Conservation (phyloP, 768 basidiomycete genomes). For the Auriscalpium vulgare region DNA sequence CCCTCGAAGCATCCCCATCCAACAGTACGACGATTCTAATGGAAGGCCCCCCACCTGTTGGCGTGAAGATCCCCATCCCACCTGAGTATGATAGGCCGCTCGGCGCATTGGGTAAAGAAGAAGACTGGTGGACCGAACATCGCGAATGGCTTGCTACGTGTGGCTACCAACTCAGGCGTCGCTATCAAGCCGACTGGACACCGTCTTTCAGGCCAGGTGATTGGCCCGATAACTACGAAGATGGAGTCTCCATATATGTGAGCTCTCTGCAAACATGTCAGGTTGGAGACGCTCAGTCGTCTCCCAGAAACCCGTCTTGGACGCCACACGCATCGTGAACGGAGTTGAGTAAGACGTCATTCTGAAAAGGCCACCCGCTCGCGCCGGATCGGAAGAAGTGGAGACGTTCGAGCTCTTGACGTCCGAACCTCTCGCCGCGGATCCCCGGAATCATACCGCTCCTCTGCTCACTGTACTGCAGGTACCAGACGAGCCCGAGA, state of each 20-base stretch:
- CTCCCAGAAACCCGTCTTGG: constrained; percentile 1
- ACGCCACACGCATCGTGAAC: constrained; percentile 13
- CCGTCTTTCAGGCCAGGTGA: constrained; percentile 1
- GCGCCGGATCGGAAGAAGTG: constrained; percentile 4
- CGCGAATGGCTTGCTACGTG: neutral
- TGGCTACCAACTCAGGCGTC: constrained; percentile 10
- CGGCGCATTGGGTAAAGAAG: neutral
- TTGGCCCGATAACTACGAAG: constrained; percentile 1
- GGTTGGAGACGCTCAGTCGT: neutral
- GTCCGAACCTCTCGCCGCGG: neutral
- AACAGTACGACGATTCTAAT: too few relatives aligned
- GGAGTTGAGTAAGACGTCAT: constrained; percentile 6
- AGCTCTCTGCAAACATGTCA: neutral
- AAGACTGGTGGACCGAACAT: constrained; percentile 8
- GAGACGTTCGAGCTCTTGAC: constrained; percentile 2
- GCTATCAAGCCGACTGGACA: constrained; percentile 7
- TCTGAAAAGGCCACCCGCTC: constrained; percentile 10
- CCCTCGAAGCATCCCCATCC: too few relatives aligned
- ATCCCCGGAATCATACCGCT: constrained; percentile 19
- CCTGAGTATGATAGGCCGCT: too few relatives aligned
- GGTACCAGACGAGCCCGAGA: constrained; percentile 5
- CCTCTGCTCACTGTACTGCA: constrained; percentile 13
- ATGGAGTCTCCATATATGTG: neutral
- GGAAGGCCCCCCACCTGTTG: too few relatives aligned
- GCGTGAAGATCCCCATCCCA: too few relatives aligned